Conservation (phyloP, 306 rosid genomes). For the Casuarina equisetifolia region DNA sequence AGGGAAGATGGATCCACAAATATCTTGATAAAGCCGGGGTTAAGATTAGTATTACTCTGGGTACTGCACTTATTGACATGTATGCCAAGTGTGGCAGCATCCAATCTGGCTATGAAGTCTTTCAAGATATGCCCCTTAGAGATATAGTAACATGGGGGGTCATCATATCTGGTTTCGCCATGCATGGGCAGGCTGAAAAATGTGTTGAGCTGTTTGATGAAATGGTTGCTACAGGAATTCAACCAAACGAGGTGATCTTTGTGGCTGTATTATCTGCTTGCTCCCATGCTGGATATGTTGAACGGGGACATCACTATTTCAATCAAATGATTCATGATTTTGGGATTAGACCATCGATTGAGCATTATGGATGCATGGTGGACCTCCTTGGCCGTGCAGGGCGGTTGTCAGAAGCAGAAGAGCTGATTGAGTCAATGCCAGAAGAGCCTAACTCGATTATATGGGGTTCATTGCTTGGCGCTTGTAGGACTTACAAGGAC, state of each 20-base stretch:
- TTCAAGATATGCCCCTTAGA: conserved; percentile 31
- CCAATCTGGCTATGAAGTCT: conserved; percentile 30
- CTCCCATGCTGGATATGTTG: conserved; percentile 43
- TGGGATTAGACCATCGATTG: conserved; percentile 39
- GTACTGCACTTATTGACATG: conserved; percentile 54
- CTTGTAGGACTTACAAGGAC: conserved; percentile 42
- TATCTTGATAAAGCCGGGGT: conserved; percentile 23
- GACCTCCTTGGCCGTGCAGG: conserved; percentile 56
- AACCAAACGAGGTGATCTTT: conserved; percentile 42
- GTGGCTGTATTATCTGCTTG: conserved; percentile 47
- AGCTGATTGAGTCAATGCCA: conserved; percentile 32
- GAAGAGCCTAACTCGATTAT: conserved; percentile 39
- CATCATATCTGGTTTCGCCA: conserved; percentile 47
- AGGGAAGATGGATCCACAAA: conserved; percentile 43
- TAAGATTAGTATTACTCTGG: conserved; percentile 21
- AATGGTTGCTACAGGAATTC: conserved; percentile 40
- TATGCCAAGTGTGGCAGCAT: conserved; percentile 58
- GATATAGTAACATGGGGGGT: conserved; percentile 52
- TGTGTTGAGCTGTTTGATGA: conserved; percentile 42
- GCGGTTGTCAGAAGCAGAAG: conserved; percentile 40
- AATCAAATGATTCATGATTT: conserved; percentile 36
- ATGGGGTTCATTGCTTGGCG: conserved; percentile 47
- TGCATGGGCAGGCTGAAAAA: conserved; percentile 30
- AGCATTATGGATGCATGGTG: conserved; percentile 61
- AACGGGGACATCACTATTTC: conserved; percentile 41